Conservation (phyloP, 441 rosid genomes). For the Pelargonium cotyledonis region DNA sequence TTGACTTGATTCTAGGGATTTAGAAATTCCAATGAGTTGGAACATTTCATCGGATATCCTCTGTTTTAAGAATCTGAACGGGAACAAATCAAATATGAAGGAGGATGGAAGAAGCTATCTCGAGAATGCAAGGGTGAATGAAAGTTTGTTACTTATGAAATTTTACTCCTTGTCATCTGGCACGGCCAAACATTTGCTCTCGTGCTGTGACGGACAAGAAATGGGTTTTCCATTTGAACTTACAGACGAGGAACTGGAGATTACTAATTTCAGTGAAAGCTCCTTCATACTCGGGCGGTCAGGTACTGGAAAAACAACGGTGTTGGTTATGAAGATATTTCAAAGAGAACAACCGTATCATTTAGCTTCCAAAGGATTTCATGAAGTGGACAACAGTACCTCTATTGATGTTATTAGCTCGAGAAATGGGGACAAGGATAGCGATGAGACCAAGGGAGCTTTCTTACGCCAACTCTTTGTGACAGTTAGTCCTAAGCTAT, state of each 20-base stretch:
- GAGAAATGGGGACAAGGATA: background rate
- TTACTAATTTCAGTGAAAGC: background rate
- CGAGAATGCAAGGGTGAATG: slow-evolving; percentile 3
- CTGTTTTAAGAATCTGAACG: background rate
- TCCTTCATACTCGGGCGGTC: slow-evolving; percentile 18
- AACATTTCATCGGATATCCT: slow-evolving; percentile 11
- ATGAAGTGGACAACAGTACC: background rate
- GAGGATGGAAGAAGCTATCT: background rate
- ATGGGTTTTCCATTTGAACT: slow-evolving; percentile 13
- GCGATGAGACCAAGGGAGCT: background rate
- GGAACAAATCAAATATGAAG: background rate
- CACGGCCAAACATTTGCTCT: slow-evolving; percentile 6
- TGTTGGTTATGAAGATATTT: slow-evolving; percentile 16
- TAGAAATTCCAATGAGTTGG: slow-evolving; percentile 18
- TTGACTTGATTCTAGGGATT: slow-evolving; percentile 3
- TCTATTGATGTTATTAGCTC: background rate
- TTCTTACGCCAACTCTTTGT: slow-evolving; percentile 18
- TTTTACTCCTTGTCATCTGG: slow-evolving; percentile 12
- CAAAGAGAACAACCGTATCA: slow-evolving; percentile 12
- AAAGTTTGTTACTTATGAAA: slow-evolving; percentile 18
- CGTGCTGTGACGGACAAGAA: background rate
- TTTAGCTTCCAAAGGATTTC: slow-evolving; percentile 8
- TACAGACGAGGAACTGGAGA: slow-evolving; percentile 9
- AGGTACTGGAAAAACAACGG: slow-evolving; percentile 20
- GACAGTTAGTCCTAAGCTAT: slow-evolving; percentile 19